Evolutionary conservation across 2,329 filamentous ascomycete species (phyloP), one percentile per base, ranked within the genome.

Genomic region (Sordariomycetes sp.): DNA sequence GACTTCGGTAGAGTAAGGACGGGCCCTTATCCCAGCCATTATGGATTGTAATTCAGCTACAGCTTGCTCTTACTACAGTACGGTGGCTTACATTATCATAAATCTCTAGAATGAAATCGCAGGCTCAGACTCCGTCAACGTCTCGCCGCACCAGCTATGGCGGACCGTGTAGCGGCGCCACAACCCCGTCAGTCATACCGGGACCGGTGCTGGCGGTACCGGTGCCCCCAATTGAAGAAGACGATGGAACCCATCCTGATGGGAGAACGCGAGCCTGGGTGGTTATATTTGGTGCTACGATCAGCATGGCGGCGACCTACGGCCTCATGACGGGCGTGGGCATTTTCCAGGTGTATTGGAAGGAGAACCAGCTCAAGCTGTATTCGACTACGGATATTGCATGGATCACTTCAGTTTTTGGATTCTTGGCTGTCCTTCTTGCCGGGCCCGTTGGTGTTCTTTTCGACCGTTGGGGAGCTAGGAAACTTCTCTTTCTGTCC

Each of bases 401-500:
- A 20, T 95, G 90, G 90, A 89, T 95, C 61, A 90, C 92, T 64
- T 84, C 85, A 63, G 72, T 94, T 55, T 92, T 90, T 66, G 76
- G 89, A 28, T 95, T 94, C 65, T 73, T 92, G 50, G 80, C 87
- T 52, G 92, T 94, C 68, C 88, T 92, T 64, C 83, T 87, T 45
- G 89, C 89, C 32, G 81, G 94, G 10, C 87, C 91, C 64, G 84
- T 91, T 54, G 90, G 90, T 0, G 88, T 89, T 1, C 69, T 94
- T 36, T 95, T 95, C 66, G 90, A 95, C 66, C 78, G 79, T 53
- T 79, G 85, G 61, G 90, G 90, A 0, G 86, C 89, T 0, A 75
- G 82, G 17, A 68, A 78, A 59, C 75, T 94, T 15, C 76, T 67
- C 51, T 60, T 58, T 13, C 57, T 61, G 8, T 62, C 60, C 32